Evolutionary conservation across 345 rosid species (phyloP).

Genomic region (Lumnitzera littorea): DNA sequence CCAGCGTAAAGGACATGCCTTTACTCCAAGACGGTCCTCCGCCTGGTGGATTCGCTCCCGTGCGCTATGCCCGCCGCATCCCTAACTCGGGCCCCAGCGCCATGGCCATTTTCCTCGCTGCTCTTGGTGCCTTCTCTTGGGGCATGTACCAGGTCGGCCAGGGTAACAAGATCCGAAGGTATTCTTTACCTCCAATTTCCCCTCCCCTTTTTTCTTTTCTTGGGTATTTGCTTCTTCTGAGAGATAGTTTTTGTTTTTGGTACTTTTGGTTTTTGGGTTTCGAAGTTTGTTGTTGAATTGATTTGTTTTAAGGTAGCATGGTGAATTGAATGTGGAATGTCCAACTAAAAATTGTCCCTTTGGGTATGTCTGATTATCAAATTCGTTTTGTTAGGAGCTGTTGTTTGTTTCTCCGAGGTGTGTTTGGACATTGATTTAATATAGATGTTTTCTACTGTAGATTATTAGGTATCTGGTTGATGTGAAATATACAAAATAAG

Average conservation of each 20-base stretch:
- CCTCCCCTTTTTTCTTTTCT: neutral
- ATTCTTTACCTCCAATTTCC: neutral
- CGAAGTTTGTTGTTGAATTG: neutral
- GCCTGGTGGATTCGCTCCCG: slow-evolving; percentile 92
- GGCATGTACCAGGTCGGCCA: slow-evolving; percentile 99
- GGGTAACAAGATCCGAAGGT: slow-evolving; percentile 98
- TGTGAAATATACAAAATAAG: too few relatives aligned
- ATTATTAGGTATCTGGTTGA: too few relatives aligned
- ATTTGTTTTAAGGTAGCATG: neutral
- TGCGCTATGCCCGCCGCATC: slow-evolving; percentile 90
- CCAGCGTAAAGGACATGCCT: slow-evolving; percentile 97
- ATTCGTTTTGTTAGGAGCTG: neutral
- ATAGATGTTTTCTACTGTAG: too few relatives aligned
- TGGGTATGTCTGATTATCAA: neutral
- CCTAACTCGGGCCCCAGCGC: slow-evolving; percentile 95
- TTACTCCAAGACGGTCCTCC: slow-evolving; percentile 97
- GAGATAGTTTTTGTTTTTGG: neutral
- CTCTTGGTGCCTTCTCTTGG: slow-evolving; percentile 81
- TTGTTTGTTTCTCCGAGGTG: neutral
- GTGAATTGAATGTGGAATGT: too few relatives aligned
- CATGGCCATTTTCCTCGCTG: slow-evolving; percentile 71
- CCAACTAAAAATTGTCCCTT: too few relatives aligned
- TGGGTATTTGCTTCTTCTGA: slow-evolving; percentile 1
- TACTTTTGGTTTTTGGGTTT: neutral
- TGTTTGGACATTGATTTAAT: too few relatives aligned